Conservation (phyloP, 257 asterid species). For the Rhazya stricta region DNA sequence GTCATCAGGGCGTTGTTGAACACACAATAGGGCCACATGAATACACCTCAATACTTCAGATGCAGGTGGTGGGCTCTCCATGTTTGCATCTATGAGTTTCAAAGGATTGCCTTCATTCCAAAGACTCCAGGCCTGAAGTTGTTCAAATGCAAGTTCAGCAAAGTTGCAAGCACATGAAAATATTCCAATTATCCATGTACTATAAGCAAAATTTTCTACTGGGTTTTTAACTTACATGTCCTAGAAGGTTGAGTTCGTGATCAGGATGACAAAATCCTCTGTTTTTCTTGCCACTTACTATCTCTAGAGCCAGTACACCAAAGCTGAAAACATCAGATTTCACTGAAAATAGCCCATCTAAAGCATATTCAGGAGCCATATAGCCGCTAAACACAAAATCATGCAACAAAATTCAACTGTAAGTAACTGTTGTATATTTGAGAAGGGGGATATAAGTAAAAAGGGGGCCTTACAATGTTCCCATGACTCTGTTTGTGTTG, state of each 20-base stretch:
- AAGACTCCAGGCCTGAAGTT: constrained; percentile 31
- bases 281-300: constrained; percentile 34
- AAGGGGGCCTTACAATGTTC: constrained; percentile 16
- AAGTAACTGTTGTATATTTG: not conserved
- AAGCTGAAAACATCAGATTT: constrained; percentile 49
- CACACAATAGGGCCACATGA: constrained; percentile 40
- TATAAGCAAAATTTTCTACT: not conserved
- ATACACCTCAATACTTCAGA: constrained; percentile 24
- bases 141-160: not conserved
- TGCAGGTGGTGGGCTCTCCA: constrained; percentile 9
- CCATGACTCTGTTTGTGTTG: constrained; percentile 17
- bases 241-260: constrained; percentile 29
- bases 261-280: constrained; percentile 20
- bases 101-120: constrained; percentile 37
- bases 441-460: not conserved
- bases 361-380: constrained; percentile 44
- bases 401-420: not conserved
- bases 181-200: not conserved
- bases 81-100: constrained; percentile 20
- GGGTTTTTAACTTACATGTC: constrained; percentile 26
- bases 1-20: constrained; percentile 35
- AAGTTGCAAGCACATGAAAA: not conserved
- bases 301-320: constrained; percentile 36
- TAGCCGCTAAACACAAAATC: constrained; percentile 29
- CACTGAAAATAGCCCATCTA: constrained; percentile 27